Conservation (phyloP, 78 protist species). For the Dictyostelium brefeldianum region DNA sequence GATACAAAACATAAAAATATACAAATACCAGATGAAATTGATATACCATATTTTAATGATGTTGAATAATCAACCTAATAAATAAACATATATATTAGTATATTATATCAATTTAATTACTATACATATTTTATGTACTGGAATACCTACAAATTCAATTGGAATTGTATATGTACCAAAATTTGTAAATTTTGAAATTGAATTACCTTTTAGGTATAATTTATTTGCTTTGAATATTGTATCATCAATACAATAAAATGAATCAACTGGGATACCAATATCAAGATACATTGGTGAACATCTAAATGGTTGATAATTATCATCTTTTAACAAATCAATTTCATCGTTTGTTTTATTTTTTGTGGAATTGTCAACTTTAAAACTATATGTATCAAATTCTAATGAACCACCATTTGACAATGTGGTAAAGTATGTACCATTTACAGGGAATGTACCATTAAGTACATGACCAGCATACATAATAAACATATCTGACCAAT, state of each 20-base stretch:
- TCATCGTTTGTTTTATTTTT: not conserved
- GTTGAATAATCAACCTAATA: not conserved
- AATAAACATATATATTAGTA: not conserved
- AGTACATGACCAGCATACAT: not conserved
- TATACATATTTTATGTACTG: not conserved
- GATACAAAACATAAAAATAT: not conserved
- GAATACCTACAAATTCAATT: constrained; percentile 26
- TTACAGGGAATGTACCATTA: not conserved
- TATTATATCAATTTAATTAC: not conserved
- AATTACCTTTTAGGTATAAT: not conserved
- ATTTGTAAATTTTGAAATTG: not conserved
- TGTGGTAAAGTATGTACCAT: not conserved
- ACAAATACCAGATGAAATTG: constrained; percentile 9
- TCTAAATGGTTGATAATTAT: constrained; percentile 2
- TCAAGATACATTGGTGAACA: constrained; percentile 10
- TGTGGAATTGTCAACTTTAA: not conserved
- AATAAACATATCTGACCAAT: constrained; percentile 27
- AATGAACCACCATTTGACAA: not conserved
- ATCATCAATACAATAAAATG: not conserved
- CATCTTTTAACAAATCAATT: not conserved
- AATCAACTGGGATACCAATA: not conserved
- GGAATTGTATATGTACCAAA: constrained; percentile 44
- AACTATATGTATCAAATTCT: not conserved
- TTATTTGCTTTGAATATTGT: not conserved
- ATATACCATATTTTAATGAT: constrained; percentile 36